Evolutionary conservation across 192 early-diverging fungal genomes (phyloP).

Genomic region (Rhizoclosmatium globosum): DNA sequence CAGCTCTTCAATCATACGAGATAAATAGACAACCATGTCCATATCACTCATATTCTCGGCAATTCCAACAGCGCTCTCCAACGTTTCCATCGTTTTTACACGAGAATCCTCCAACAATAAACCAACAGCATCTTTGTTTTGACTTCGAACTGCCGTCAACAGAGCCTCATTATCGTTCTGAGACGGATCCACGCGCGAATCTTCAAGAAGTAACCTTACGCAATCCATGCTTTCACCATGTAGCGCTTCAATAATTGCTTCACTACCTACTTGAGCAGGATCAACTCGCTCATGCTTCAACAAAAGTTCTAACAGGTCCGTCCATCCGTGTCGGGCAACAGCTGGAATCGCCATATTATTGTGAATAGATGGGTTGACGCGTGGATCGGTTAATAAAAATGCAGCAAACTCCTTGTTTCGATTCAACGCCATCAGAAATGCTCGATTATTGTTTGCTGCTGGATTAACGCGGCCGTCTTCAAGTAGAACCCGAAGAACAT

Average conservation of each 20-base stretch:
- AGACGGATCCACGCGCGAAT: not conserved
- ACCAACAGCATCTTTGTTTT: not conserved
- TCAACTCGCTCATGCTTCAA: not conserved
- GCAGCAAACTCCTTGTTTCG: not conserved
- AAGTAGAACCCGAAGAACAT: not conserved
- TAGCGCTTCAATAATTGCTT: not conserved
- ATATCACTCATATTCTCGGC: too few species aligned
- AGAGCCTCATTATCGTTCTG: not conserved
- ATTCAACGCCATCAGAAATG: not conserved
- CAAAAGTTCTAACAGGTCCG: not conserved
- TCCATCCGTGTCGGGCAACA: not conserved
- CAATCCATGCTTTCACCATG: not conserved
- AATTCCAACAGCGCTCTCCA: not conserved
- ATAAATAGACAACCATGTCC: too few species aligned
- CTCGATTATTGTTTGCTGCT: not conserved
- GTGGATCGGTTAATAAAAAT: not conserved
- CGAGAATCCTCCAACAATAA: not conserved
- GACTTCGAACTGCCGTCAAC: not conserved
- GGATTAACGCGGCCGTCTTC: not conserved
- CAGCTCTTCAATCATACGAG: too few species aligned
- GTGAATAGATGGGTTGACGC: not conserved
- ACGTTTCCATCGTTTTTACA: not conserved
- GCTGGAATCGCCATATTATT: not conserved
- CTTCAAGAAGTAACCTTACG: not conserved
- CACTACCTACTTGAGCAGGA: not conserved